Percentiles rank a stretch among this genome's conserved stretches.
Conservation (phyloP, 306 rosid genomes). For the Acacia acuminata region DNA sequence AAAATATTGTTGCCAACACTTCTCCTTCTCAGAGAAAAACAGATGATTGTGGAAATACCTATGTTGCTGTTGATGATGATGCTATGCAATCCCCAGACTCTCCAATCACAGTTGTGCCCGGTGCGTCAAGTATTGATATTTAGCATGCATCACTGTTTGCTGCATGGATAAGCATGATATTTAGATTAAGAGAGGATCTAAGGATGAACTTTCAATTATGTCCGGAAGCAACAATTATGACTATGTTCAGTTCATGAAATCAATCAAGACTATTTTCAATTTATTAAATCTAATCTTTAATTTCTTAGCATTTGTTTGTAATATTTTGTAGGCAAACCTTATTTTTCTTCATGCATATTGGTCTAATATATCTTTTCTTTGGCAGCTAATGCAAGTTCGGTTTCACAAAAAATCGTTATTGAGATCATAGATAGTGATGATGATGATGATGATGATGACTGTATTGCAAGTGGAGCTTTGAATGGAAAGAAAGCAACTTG, state of each 20-base stretch:
- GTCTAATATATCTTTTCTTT: slow-evolving; percentile 20
- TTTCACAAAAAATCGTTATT: not conserved
- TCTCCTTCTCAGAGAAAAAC: not conserved
- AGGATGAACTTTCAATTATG: not conserved
- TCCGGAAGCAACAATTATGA: not conserved
- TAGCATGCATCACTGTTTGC: not conserved
- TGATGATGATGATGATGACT: slow-evolving; percentile 22
- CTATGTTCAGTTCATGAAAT: slow-evolving; percentile 3
- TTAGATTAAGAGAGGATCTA: not conserved
- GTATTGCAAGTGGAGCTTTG: not conserved
- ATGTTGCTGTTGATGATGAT: not conserved
- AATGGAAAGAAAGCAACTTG: not conserved
- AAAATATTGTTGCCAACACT: not conserved
- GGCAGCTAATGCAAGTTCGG: slow-evolving; percentile 4
- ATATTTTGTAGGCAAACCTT: slow-evolving; percentile 1
- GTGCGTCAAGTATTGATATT: not conserved
- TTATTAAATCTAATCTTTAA: slow-evolving; percentile 18
- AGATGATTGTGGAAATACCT: not conserved
- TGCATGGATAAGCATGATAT: not conserved
- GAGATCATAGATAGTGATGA: slow-evolving; percentile 3
- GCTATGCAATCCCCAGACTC: not conserved
- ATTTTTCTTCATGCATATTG: not conserved
- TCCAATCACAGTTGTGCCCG: not conserved
- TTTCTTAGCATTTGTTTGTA: slow-evolving; percentile 3
- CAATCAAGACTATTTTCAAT: not conserved